Percentiles rank a stretch among this genome's conserved stretches.
These are phyloP conservation scores for Tuber borchii DNA, from an alignment of 495 filamentous ascomycete genomes.

Conservation along the genomic window DNA sequence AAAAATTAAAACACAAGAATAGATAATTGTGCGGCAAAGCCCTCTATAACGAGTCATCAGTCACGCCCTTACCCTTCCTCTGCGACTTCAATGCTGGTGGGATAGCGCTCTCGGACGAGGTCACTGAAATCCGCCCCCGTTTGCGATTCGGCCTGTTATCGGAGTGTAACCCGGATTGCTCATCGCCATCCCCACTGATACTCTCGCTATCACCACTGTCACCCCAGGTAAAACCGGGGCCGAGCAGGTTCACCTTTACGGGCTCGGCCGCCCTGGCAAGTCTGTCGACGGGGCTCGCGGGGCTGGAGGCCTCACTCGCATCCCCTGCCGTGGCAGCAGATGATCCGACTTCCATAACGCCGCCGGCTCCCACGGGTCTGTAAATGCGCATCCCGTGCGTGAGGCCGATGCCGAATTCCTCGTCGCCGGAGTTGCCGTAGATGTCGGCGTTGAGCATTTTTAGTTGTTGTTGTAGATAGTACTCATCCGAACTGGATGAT, in stretches of 20 bases:
- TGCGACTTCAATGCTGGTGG: constrained; percentile 30
- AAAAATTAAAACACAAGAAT: background rate
- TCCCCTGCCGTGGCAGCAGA: constrained; percentile 40
- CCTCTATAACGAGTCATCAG: background rate
- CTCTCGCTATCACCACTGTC: constrained; percentile 26
- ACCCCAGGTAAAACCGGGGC: constrained; percentile 16
- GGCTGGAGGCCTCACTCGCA: constrained; percentile 27
- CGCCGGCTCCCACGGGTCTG: constrained; percentile 3
- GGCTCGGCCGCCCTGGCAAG: constrained; percentile 7
- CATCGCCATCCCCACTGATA: constrained; percentile 23
- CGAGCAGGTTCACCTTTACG: constrained; percentile 16
- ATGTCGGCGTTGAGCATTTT: constrained; percentile 16
- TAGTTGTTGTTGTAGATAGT: constrained; percentile 14
- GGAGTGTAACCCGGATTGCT: constrained; percentile 19
- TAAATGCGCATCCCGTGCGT: constrained; percentile 30
- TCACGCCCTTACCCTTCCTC: constrained; percentile 18
- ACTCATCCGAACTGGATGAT: constrained; percentile 36
- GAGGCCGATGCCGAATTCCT: constrained; percentile 15
- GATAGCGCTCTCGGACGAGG: constrained; percentile 23
- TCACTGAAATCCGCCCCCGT: constrained; percentile 26
- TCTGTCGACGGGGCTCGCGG: constrained; percentile 6
- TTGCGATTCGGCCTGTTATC: constrained; percentile 31
- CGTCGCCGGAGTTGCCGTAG: constrained; percentile 32
- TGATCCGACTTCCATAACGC: constrained; percentile 23
- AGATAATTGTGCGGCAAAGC: background rate